Percentiles rank a stretch among this genome's conserved stretches.
phyloP scores from a whole-genome alignment of 2,329 filamentous ascomycete species.

The Ophioceras dolichostomum region DNA sequence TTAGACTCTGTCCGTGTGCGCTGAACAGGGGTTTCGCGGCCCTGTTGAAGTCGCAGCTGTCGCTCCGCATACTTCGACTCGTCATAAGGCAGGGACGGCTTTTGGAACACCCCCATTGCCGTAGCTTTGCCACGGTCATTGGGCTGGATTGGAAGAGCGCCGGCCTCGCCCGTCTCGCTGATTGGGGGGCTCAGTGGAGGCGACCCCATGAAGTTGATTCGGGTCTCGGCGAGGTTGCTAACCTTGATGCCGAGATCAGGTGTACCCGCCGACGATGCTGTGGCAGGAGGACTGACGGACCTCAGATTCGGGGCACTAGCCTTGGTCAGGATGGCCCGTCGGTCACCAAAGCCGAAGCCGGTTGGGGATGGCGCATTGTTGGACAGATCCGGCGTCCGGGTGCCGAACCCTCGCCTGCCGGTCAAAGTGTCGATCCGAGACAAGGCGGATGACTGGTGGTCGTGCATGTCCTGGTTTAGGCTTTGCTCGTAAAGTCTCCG shows the following conservation, averaged over 20 bases:
- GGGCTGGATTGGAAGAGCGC: constrained; percentile 54
- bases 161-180: constrained; percentile 59
- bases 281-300: constrained; percentile 36
- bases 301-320: constrained; percentile 59
- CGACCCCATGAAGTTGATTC: constrained; percentile 20
- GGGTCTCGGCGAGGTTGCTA: constrained; percentile 20
- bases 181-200: constrained; percentile 56
- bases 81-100: constrained; percentile 65
- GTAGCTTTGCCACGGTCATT: constrained; percentile 75
- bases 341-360: constrained; percentile 20
- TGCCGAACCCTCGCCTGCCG: constrained; percentile 42
- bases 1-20: constrained; percentile 32
- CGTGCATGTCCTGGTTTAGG: constrained; percentile 65
- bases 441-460: constrained; percentile 65
- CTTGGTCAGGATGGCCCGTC: constrained; percentile 34
- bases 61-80: constrained; percentile 76
- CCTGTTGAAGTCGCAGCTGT: constrained; percentile 69
- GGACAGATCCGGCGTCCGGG: constrained; percentile 36
- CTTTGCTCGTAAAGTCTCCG: constrained; percentile 75
- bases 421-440: constrained; percentile 71
- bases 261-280: constrained; percentile 22
- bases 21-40: constrained; percentile 48
- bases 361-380: constrained; percentile 33
- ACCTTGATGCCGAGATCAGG: constrained; percentile 19
- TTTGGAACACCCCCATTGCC: constrained; percentile 50